A percentile compares a stretch with the other conserved stretches of the same genome.
Evolutionary conservation across 257 asterid genomes (phyloP).

Genomic region (Dorcoceras hygrometricum): DNA sequence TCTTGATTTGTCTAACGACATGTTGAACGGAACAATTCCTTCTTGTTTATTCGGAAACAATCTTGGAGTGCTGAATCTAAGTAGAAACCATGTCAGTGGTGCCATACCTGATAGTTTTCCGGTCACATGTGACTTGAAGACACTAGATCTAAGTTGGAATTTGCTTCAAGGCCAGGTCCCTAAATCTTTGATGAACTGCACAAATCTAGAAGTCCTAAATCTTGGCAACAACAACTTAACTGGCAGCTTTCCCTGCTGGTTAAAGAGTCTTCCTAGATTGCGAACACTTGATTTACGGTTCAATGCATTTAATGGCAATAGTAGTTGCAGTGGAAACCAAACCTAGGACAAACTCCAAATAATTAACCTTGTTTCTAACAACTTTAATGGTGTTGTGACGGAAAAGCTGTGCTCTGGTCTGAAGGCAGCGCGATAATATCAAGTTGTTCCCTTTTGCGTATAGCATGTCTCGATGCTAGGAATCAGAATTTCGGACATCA

Average conservation of each 20-base stretch:
- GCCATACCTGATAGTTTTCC: slow-evolving; percentile 38
- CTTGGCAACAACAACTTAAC: slow-evolving; percentile 37
- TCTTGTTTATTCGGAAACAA: slow-evolving; percentile 33
- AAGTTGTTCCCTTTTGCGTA: slow-evolving; percentile 46
- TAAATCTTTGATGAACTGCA: slow-evolving; percentile 42
- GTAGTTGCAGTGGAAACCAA: slow-evolving; percentile 25
- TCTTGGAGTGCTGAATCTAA: slow-evolving; percentile 38
- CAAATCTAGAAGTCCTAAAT: slow-evolving; percentile 36
- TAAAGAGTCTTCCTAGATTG: slow-evolving; percentile 26
- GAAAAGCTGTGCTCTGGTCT: slow-evolving; percentile 20
- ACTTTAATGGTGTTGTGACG: slow-evolving; percentile 33
- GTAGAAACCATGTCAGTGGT: slow-evolving; percentile 45
- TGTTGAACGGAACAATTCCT: slow-evolving; percentile 41
- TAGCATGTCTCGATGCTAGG: slow-evolving; percentile 24
- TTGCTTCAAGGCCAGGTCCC: slow-evolving; percentile 41
- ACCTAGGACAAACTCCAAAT: slow-evolving; percentile 37
- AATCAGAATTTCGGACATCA: neutral
- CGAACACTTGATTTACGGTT: slow-evolving; percentile 29
- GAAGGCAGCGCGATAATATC: slow-evolving; percentile 35
- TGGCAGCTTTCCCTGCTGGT: slow-evolving; percentile 47
- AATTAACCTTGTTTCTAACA: slow-evolving; percentile 39
- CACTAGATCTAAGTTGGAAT: slow-evolving; percentile 47
- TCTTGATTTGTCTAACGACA: slow-evolving; percentile 56
- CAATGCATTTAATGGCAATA: slow-evolving; percentile 39
- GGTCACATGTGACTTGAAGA: slow-evolving; percentile 30